These are phyloP conservation scores for Porphyridium purpureum DNA, from an alignment of 23 red algal species.

Conservation along the genomic window DNA sequence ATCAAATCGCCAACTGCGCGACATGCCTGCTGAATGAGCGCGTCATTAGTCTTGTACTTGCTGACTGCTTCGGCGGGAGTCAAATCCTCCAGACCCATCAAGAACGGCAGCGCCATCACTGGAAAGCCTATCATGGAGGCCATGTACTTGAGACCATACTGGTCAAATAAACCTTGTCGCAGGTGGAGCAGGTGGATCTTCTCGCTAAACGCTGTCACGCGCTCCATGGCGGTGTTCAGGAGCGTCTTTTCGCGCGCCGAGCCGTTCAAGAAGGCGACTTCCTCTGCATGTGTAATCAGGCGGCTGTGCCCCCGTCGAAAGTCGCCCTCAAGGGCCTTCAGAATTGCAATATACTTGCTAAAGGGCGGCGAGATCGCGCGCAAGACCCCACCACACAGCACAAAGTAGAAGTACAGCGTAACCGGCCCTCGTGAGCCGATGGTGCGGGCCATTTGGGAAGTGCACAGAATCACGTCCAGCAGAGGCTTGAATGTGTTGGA, in stretches of 20 bases:
- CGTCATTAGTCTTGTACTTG: constrained; percentile 34
- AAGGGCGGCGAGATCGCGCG: constrained; percentile 46
- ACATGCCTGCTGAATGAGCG: constrained; percentile 66
- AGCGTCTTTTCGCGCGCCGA: constrained; percentile 29
- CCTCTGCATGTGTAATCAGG: constrained; percentile 42
- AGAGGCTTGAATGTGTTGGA: constrained; percentile 71
- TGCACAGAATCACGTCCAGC: constrained; percentile 53
- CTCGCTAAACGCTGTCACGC: too few relatives aligned
- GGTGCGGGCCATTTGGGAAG: constrained; percentile 20
- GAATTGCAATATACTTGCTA: too few relatives aligned
- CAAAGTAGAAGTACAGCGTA: constrained; percentile 50
- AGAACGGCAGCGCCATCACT: constrained; percentile 55
- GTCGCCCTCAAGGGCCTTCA: too few relatives aligned
- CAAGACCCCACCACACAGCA: constrained; percentile 18
- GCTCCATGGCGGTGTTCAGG: constrained; percentile 26
- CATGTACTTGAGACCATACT: constrained; percentile 60
- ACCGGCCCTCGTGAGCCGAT: constrained; percentile 62
- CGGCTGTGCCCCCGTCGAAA: constrained; percentile 39
- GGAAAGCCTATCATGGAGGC: constrained; percentile 49
- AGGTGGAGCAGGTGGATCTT: too few relatives aligned
- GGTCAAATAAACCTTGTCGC: too few relatives aligned
- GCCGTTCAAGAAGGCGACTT: too few relatives aligned
- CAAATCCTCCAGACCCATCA: constrained; percentile 3
- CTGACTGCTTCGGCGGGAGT: constrained; percentile 21
- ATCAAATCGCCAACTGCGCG: constrained; percentile 47